phyloP scores from a whole-genome alignment of 768 basidiomycete genomes.

The Suillus sp. region DNA sequence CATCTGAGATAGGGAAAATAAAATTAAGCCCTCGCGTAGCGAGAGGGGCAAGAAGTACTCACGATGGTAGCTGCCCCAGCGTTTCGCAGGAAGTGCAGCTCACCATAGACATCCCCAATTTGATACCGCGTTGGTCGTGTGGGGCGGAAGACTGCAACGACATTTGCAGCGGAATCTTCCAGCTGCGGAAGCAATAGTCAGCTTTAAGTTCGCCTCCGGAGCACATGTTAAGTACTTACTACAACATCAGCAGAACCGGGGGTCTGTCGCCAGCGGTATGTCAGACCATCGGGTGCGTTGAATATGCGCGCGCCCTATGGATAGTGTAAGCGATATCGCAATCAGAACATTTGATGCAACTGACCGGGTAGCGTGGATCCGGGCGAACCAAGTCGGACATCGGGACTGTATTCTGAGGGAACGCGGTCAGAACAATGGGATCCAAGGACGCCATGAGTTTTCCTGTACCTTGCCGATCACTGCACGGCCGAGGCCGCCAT shows the following conservation, averaged over 20 bases:
- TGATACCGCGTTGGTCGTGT: conserved; percentile 79
- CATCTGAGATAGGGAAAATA: conserved; percentile 49
- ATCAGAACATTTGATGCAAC: conserved; percentile 28
- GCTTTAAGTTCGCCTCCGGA: neutral
- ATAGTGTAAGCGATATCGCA: conserved; percentile 18
- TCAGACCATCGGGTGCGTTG: conserved; percentile 80
- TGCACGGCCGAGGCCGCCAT: conserved; percentile 81
- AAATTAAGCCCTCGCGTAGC: conserved; percentile 25
- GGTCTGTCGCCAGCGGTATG: conserved; percentile 81
- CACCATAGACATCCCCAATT: conserved; percentile 84
- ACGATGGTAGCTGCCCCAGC: conserved; percentile 85
- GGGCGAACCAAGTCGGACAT: conserved; percentile 83
- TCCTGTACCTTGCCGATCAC: conserved; percentile 76
- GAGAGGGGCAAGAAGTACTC: conserved; percentile 27
- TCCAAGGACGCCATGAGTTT: conserved; percentile 19
- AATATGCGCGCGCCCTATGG: conserved; percentile 66
- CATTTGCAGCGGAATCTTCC: conserved; percentile 65
- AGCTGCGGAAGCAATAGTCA: conserved; percentile 47
- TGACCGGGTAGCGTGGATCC: conserved; percentile 62
- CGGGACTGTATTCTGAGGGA: conserved; percentile 65
- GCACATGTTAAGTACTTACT: conserved; percentile 41
- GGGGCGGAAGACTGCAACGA: conserved; percentile 81
- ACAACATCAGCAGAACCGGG: conserved; percentile 57
- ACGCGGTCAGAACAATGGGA: conserved; percentile 27
- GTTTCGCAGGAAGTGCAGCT: conserved; percentile 78